Base-by-base conservation (phyloP, 2,329 filamentous ascomycete species). In the Ophiostoma pallidulum region DNA sequence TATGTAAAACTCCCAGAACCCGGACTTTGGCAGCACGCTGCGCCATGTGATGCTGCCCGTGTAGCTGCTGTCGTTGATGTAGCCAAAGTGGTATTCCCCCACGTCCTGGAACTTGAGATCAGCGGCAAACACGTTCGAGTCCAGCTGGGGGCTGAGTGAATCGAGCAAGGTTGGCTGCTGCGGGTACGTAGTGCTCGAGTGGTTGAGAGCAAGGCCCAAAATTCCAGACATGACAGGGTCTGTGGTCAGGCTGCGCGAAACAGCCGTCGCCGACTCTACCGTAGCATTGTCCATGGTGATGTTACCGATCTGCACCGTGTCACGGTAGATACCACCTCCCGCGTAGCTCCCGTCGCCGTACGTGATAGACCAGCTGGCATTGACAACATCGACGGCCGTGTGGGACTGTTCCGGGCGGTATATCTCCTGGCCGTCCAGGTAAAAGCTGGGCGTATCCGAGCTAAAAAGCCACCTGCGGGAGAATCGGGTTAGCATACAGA, bases 391-490 rank as follows among this genome's bases (percentile, higher is more conserved):
- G 3, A 57, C 51, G 7, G 73, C 62, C 0, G 73, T 71, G 4
- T 59, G 61, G 4, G 74, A 77, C 16, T 65, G 60, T 19, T 65
- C 65, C 19, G 73, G 70, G 33, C 64, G 57, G 57, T 72, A 78
- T 22, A 68, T 57, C 41, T 61, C 57, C 22, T 67, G 78, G 8
- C 61, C 59, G 24, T 73, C 69, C 42, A 77, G 63, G 14, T 64
- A 63, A n/a, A 59, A 56, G 4, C 64, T 56, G 0, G 72, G 61
- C 13, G 70, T 74, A 48, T 75, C 69, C 3, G 71, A 66, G 2
- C 71, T 73, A 58, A 74, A 73, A 16, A 76, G 65, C 74, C 74
- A 77, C n/a, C 73, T 76, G 13, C n/a, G n/a, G n/a, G n/a, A n/a
- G n/a, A n/a, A n/a, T n/a, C n/a, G n/a, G 41, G 48, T 52, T 29